Base-by-base conservation (phyloP, 1,139 yeast genomes). In the Saccharomycopsis phalli region DNA sequence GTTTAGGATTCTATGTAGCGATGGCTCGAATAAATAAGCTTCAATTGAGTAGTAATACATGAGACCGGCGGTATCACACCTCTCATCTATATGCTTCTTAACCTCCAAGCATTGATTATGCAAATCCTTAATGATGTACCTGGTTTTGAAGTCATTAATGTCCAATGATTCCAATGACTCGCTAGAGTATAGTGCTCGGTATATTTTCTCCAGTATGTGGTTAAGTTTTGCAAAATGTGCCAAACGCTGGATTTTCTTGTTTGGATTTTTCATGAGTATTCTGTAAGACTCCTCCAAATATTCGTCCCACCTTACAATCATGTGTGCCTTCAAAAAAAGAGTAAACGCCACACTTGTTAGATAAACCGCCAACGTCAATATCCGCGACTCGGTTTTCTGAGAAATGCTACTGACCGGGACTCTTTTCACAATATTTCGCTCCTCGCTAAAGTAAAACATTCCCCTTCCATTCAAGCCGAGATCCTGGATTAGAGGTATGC, bases 401-500 rank as follows among this genome's bases (percentile, higher is more conserved):
- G 56, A 52, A 40, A 56, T 60, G 10, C 53, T 58, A 13, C 49
- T 37, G 2, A 51, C 43, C 2, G 54, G 51, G 1, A 59, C 51
- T 23, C 55, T 55, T 21, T 52, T 57, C 10, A 64, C 58, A 1
- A 63, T 52, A 2, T 66, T 66, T 39, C 67, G 69, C 19, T 54
- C 58, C 37, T 60, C 61, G 41, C 57, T 59, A 39, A 59, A 68
- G 41, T 60, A 64, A 50, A 58, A 66, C 31, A 58, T 59, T 0
- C 76, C 68, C 30, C 69, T 58, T 2, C 72, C 69, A n/a, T 76
- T 74, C 5, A 84, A 67, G 0, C 94, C 94, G 45, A 86, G 58
- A 55, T 87, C 95, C 49, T 76, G 80, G 2, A 82, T 69, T 59
- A 87, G 63, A 2, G 80, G 68, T n/a, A 80, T 75, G 38, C 87